Percentiles rank a stretch among this genome's conserved stretches.
These are phyloP conservation scores for Mollisia scopiformis DNA, from an alignment of 2,329 filamentous ascomycete species.

Conservation along the genomic window DNA sequence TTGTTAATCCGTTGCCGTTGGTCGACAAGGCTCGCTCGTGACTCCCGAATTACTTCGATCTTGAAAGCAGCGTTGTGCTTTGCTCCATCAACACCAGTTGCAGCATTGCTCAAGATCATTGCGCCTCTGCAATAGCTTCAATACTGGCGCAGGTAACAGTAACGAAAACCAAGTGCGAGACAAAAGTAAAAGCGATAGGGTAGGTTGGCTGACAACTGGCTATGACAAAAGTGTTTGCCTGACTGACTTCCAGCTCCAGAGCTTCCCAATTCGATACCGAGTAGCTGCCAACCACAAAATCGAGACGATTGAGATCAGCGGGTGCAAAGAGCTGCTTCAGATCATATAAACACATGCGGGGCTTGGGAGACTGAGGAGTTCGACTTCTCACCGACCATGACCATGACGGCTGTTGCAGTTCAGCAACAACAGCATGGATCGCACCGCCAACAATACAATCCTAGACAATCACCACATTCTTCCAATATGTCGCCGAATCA, in stretches of 20 bases:
- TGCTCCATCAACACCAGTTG: background rate
- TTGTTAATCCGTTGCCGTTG: too few relatives aligned
- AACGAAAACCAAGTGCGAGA: background rate
- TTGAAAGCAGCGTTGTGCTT: background rate
- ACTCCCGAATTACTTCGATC: background rate
- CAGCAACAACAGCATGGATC: constrained; percentile 33
- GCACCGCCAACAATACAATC: constrained; percentile 33
- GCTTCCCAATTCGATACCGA: background rate
- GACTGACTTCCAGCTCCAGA: constrained; percentile 10
- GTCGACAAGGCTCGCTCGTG: too few relatives aligned
- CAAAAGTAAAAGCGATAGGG: too few relatives aligned
- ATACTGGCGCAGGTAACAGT: background rate
- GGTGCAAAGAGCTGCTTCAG: background rate
- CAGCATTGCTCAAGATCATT: background rate
- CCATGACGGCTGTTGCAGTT: constrained; percentile 39
- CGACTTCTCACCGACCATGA: constrained; percentile 25
- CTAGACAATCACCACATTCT: constrained; percentile 33
- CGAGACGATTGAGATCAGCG: background rate
- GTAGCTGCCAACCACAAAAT: background rate
- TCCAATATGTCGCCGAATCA: constrained; percentile 30
- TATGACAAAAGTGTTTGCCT: constrained; percentile 12
- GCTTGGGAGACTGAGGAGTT: constrained; percentile 24
- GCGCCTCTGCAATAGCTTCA: background rate
- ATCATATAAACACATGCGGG: constrained; percentile 23
- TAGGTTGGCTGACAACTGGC: background rate